Base-by-base conservation (phyloP, 805 yeast species). In the Wickerhamomyces hampshirensis region DNA sequence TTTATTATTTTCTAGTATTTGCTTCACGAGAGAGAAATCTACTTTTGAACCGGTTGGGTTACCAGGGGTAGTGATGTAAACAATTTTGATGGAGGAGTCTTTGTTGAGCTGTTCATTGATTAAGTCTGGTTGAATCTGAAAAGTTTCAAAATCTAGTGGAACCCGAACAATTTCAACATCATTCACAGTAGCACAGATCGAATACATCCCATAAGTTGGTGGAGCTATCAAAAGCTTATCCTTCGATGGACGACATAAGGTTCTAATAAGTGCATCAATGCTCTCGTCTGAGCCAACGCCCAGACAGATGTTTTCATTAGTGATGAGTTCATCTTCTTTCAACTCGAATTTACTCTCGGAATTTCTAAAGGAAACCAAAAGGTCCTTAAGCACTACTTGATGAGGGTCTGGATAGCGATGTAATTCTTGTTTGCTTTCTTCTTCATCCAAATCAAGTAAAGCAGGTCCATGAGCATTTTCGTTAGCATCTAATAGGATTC, bases 281-380 rank as follows among this genome's bases (percentile, higher is more conserved):
- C 93, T 78, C 61, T 93, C 98, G 59, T 93, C 98, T 1, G 97
- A 89, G 1, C 98, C 98, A 10, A 93, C 98, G 30, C 98, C 98
- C 23, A 93, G 69, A 55, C 94, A 88, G 23, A 93, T 53, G 60
- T 93, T 93, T 6, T 69, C 82, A 0, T 84, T 74, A 2, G 65
- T 61, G 43, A 85, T 55, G 8, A 48, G 18, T 14, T 56, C 37
- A 6, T 47, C 57, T 2, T 50, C 35, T 4, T 59, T 44, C 18
- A 58, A 13, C n/a, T 44, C 45, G 18, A 41, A 38, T 26, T 42
- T 40, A 16, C 61, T 58, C 40, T 70, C 73, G 2, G 55, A 43
- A 56, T 86, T 88, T 45, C 98, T 73, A 55, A 82, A 82, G 27
- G 75, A 66, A 33, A 84, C 76, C 33, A 91, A 68, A 45, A 78